Base-by-base conservation (phyloP, 331 rosid species). In the Pyrus hybrid region DNA sequence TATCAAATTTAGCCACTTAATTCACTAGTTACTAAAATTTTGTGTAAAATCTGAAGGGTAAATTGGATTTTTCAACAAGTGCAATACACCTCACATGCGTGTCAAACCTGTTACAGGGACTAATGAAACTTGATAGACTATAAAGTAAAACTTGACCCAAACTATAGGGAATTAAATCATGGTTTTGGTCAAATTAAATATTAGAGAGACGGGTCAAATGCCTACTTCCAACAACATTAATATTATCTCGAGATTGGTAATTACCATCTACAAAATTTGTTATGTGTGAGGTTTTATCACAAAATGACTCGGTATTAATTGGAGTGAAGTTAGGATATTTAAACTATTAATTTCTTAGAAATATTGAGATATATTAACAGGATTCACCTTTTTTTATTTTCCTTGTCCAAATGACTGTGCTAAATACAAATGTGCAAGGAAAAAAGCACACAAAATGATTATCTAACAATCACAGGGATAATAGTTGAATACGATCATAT, bases 401-500 rank as follows among this genome's bases (percentile, higher is more conserved):
- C 21, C 20, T 21, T 8, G 22, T n/a, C 17, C 66, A 71, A 41
- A 41, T 41, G 45, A 41, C 45, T 10, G 45, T 41, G 45, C 0
- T 41, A 11, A 41, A 41, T 41, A 41, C 45, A 10, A 41, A 41
- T 10, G 45, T 41, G 45, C 1, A 41, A 10, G 45, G 13, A 10
- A 41, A 41, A 37, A 41, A 41, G 5, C 57, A 51, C 57, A 51
- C 21, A 7, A 17, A 51, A 6, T 17, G 45, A 41, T 41, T 41
- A 41, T 37, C 45, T 37, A 37, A 18, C 9, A 7, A 47, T 84
- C 84, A 79, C 82, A 73, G n/a, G 71, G 60, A 53, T 47, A 75
- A 72, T 63, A 72, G 80, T 79, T 72, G 41, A 60, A 25, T 37
- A 25, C 1, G 35, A 35, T 22, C 37, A 23, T 35, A 35, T 41